Percentiles rank a stretch among this genome's conserved stretches.
Evolutionary conservation across 108 stramenopile genomes (phyloP).

Genomic region (Conticribra weissflogii): DNA sequence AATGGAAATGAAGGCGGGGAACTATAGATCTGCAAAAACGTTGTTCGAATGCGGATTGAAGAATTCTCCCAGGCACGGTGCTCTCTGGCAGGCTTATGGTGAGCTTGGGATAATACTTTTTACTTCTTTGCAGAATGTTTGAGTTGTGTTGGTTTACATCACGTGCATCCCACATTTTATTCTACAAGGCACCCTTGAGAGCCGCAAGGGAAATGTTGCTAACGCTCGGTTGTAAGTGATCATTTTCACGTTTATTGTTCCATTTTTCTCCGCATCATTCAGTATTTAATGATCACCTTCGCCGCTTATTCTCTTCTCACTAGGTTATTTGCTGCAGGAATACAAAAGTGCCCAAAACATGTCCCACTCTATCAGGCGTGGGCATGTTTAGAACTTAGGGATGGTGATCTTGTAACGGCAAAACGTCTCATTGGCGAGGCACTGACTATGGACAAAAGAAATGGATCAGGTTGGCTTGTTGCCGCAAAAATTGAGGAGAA

Average conservation of each 20-base stretch:
- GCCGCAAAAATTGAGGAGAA: constrained; percentile 68
- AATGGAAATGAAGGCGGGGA: constrained; percentile 84
- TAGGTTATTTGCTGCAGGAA: constrained; percentile 69
- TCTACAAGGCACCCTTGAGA: constrained; percentile 55
- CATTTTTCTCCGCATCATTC: neutral
- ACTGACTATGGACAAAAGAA: constrained; percentile 66
- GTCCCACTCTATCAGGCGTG: constrained; percentile 77
- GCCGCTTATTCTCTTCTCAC: neutral
- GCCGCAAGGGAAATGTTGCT: constrained; percentile 61
- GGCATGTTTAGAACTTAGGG: constrained; percentile 75
- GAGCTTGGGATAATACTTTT: constrained; percentile 8
- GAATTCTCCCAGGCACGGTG: constrained; percentile 69
- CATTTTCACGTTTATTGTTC: neutral
- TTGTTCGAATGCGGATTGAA: constrained; percentile 82
- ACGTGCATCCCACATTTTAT: neutral
- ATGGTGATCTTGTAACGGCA: constrained; percentile 66
- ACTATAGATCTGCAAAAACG: constrained; percentile 64
- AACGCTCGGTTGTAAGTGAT: constrained; percentile 53
- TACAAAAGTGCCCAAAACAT: constrained; percentile 67
- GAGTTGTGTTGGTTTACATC: neutral
- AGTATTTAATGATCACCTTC: neutral
- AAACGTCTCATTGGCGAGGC: constrained; percentile 75
- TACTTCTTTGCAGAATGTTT: neutral
- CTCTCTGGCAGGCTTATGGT: constrained; percentile 85
- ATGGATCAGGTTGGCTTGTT: constrained; percentile 80